Percentiles rank a stretch among this genome's conserved stretches.
Evolutionary conservation across 2,329 filamentous ascomycete genomes (phyloP).

Genomic region (Alternaria tenuissima): DNA sequence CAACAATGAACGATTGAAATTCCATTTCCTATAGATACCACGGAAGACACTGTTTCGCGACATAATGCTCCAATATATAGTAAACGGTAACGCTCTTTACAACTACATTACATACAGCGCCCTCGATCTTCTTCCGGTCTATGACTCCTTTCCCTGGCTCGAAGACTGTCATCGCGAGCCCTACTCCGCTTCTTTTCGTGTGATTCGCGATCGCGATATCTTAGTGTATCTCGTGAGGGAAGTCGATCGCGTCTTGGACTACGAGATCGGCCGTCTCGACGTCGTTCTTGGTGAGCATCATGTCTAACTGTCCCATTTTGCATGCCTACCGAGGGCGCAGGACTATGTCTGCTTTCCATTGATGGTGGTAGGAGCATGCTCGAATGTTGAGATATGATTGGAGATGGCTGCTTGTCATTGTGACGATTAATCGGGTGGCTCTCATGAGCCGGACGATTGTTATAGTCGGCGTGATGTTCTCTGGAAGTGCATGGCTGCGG

Average conservation of each 20-base stretch:
- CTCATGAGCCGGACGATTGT: neutral
- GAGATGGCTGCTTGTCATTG: neutral
- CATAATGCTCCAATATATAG: neutral
- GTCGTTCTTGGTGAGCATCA: neutral
- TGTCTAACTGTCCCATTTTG: neutral
- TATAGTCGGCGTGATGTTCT: neutral
- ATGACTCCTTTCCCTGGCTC: neutral
- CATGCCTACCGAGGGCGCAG: neutral
- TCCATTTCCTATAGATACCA: rapidly evolving
- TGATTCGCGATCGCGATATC: neutral
- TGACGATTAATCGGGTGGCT: neutral
- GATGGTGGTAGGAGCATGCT: neutral
- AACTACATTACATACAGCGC: neutral
- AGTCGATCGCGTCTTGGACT: neutral
- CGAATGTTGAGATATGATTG: neutral
- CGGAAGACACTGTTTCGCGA: neutral
- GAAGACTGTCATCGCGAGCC: neutral
- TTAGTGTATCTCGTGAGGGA: neutral
- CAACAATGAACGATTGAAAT: rapidly evolving
- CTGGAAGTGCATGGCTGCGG: neutral
- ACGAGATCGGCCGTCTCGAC: neutral
- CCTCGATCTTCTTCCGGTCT: neutral
- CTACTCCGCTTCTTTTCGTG: neutral
- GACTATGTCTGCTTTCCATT: neutral
- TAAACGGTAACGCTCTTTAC: neutral